phyloP scores from a whole-genome alignment of 129 eudicot genomes.

The Flaveria linearis region DNA sequence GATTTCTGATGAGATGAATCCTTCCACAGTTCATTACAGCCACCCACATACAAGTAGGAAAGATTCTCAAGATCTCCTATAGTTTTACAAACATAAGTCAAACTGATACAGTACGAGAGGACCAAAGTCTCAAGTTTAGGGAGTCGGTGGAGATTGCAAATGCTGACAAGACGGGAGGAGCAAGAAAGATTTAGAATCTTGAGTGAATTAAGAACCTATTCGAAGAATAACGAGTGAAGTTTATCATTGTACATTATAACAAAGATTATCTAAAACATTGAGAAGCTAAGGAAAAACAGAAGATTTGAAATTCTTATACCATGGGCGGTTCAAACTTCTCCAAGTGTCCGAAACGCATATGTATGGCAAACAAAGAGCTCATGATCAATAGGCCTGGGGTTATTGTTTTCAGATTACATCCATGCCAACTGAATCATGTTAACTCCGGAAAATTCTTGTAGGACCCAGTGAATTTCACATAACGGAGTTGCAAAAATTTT shows the following conservation, averaged over 20 bases:
- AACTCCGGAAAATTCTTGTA: not conserved
- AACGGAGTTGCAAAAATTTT: not conserved
- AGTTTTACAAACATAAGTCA: slow-evolving; percentile 31
- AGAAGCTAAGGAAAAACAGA: not conserved
- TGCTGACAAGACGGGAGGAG: slow-evolving; percentile 13
- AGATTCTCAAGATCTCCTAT: slow-evolving; percentile 26
- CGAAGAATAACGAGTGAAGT: not conserved
- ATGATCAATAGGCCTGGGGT: not conserved
- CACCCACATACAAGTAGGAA: slow-evolving; percentile 13
- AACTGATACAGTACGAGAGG: not conserved
- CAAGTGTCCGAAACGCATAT: slow-evolving; percentile 25
- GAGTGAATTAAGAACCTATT: slow-evolving; percentile 20
- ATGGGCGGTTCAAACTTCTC: slow-evolving; percentile 15
- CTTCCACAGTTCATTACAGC: slow-evolving; percentile 9
- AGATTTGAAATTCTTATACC: slow-evolving; percentile 3
- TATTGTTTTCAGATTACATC: slow-evolving; percentile 1
- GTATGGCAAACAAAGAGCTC: slow-evolving; percentile 27
- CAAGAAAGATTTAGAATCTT: slow-evolving; percentile 24
- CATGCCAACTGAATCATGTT: not conserved
- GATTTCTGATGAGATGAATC: too few relatives aligned
- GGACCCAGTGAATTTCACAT: not conserved
- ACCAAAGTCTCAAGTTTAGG: slow-evolving; percentile 30
- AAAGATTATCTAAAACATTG: not conserved
- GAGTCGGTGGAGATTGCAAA: slow-evolving; percentile 9
- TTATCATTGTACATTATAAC: not conserved